phyloP scores from a whole-genome alignment of 2,329 filamentous ascomycete genomes.

The Botrytis squamosa region DNA sequence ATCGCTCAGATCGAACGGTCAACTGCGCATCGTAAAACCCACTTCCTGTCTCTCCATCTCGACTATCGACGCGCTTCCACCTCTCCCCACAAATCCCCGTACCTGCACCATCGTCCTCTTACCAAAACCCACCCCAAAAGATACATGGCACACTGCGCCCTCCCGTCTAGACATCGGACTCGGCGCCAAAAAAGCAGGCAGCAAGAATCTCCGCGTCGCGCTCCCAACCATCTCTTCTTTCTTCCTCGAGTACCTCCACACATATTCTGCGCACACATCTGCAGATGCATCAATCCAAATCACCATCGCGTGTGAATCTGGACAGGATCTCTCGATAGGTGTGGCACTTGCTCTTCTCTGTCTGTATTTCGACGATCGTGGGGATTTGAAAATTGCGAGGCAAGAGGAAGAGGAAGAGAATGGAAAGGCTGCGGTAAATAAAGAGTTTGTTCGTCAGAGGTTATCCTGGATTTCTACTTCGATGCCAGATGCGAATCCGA shows the following conservation, averaged over 20 bases:
- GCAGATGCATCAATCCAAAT: conserved; percentile 34
- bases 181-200: conserved; percentile 72
- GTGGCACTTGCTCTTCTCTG: conserved; percentile 75
- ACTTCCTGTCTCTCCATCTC: conserved; percentile 36
- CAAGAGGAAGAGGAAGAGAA: conserved; percentile 10
- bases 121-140: conserved; percentile 46
- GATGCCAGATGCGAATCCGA: conserved; percentile 79
- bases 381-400: conserved; percentile 41
- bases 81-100: background rate
- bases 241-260: conserved; percentile 28
- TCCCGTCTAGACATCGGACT: conserved; percentile 58
- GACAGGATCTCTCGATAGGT: conserved; percentile 78
- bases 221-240: conserved; percentile 48
- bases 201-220: conserved; percentile 74
- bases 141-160: conserved; percentile 43
- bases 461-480: conserved; percentile 80
- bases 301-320: conserved; percentile 70
- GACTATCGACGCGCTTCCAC: conserved; percentile 24
- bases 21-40: conserved; percentile 31
- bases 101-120: conserved; percentile 43
- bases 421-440: conserved; percentile 52
- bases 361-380: conserved; percentile 65
- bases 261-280: background rate
- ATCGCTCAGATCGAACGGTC: background rate
- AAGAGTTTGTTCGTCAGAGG: conserved; percentile 72